Percentiles rank a stretch among this genome's conserved stretches.
Conservation (phyloP, 2,329 filamentous ascomycete genomes). For the Epichloe sibirici region DNA sequence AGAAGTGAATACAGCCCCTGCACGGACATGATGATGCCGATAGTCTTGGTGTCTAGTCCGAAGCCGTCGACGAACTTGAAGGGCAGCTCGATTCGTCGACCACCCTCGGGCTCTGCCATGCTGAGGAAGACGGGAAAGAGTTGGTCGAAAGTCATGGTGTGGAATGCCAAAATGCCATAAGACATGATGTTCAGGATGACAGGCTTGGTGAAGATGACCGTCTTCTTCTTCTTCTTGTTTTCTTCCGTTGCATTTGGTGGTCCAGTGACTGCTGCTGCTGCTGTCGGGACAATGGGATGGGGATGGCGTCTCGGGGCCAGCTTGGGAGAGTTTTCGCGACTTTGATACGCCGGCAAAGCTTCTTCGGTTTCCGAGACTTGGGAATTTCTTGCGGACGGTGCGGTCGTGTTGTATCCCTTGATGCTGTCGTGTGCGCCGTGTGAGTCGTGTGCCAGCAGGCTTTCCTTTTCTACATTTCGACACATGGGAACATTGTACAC, state of each 20-base stretch:
- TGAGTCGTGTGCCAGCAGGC: slow-evolving; percentile 41
- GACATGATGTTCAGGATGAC: slow-evolving; percentile 80
- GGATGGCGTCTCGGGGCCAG: slow-evolving; percentile 22
- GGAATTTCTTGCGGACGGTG: not conserved
- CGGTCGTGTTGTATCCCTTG: slow-evolving; percentile 49
- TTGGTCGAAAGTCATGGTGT: slow-evolving; percentile 94
- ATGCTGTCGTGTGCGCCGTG: slow-evolving; percentile 39
- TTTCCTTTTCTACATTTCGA: slow-evolving; percentile 42
- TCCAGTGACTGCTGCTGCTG: not conserved
- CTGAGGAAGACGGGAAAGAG: slow-evolving; percentile 87
- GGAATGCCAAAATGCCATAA: slow-evolving; percentile 88
- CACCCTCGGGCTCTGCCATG: slow-evolving; percentile 40
- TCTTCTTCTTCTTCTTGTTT: slow-evolving; percentile 31
- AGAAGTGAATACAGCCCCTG: slow-evolving; percentile 86
- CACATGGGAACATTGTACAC: slow-evolving; percentile 21
- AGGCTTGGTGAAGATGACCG: slow-evolving; percentile 58
- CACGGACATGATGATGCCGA: slow-evolving; percentile 77
- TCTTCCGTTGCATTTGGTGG: not conserved
- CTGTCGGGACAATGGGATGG: slow-evolving; percentile 8
- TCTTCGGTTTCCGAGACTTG: slow-evolving; percentile 32
- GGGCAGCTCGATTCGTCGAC: slow-evolving; percentile 48
- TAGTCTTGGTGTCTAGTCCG: slow-evolving; percentile 66
- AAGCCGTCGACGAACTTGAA: slow-evolving; percentile 88
- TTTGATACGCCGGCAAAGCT: slow-evolving; percentile 56
- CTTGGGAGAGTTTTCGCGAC: slow-evolving; percentile 42